Base-by-base conservation (phyloP, 2,329 filamentous ascomycete genomes). In the Penicillium decumbens region DNA sequence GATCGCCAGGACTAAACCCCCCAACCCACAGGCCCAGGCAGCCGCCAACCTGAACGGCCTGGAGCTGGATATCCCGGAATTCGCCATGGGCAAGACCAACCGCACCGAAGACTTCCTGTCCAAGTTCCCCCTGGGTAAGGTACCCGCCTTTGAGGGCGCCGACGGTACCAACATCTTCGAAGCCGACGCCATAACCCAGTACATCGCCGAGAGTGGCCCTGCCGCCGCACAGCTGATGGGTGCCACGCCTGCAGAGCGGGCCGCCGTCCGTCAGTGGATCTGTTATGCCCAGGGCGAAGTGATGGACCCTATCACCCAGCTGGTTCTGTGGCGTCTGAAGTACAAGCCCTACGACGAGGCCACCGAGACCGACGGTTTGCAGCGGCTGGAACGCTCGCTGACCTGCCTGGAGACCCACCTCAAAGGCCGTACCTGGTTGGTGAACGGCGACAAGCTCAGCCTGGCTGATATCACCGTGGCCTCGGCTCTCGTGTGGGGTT, bases 41-140 rank as follows among this genome's bases (percentile, higher is more conserved):
- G 60, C 49, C 6, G 65, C 61, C 28, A 64, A 63, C 40, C 40
- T 76, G 40, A 77, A 75, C 52, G 69, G 56, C 38, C 53, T 65
- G 18, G 54, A 60, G n/a, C 18, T 66, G 18, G 44, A 49, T 2
- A 28, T 57, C 24, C 63, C 68, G n/a, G 64, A 65, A 50, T 79
- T 77, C 63, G 50, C 64, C 35, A 69, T 75, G 55, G 61, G 65
- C 47, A 62, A 67, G 41, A 71, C 70, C 51, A 79, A 77, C 68
- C 60, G 62, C 38, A 67, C 65, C n/a, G 65, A 72, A 3, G 74
- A 75, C 3, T 80, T 73, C 66, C 62, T 75, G 12, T 51, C 72
- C 64, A 79, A 79, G 56, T 80, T 79, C 65, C 75, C 77, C 9
- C 60, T 77, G 33, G 77, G 76, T 58, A 80, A 79, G 59, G 72